Evolutionary conservation across 108 stramenopile genomes (phyloP), one percentile per base, ranked within the genome.

Genomic region (Nitzschia inconspicua): DNA sequence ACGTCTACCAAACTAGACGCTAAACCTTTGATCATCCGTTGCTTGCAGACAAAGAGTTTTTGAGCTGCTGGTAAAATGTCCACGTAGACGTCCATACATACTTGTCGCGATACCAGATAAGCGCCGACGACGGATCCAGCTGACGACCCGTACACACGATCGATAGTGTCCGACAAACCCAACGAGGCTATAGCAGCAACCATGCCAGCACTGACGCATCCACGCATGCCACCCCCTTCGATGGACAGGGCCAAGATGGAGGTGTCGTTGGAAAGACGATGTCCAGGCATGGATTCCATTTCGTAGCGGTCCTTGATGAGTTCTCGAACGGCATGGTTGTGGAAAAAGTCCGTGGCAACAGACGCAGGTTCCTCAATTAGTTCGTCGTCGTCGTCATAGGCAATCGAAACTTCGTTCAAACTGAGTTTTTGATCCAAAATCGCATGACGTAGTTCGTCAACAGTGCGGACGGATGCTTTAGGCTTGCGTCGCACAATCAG

Each of bases 161-260:
- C 90, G 57, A 92, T 79, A 0, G 76, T 56, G 65, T 92, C 76
- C 0, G 68, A 60, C 5, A 92, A 66, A 8, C 83, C 86, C 49
- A 92, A 70, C n/a, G 73, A 76, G 23, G 74, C 79, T 43, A 92
- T 80, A 16, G 87, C 85, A 26, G 85, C 78, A 9, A 85, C 87
- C 91, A 92, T 88, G 4, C 91, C 91, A 7, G 85, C 87, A 41
- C 50, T 56, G 11, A 88, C 81, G 10, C 84, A 84, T 1, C 87
- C 91, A 34, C 87, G 32, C 91, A 89, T 93, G 3, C 72, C 89
- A 31, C 85, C 85, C 26, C 85, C 91, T 68, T 93, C 91, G 40
- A 89, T 92, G 11, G 93, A 76, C 1, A 97, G 46, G 11, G 93
- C 91, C n/a, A 95, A 70, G 13, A 48, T 62, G 10, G 74, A 50